phyloP scores from a whole-genome alignment of 352 stramenopile species.

The Phytophthora pluvialis region DNA sequence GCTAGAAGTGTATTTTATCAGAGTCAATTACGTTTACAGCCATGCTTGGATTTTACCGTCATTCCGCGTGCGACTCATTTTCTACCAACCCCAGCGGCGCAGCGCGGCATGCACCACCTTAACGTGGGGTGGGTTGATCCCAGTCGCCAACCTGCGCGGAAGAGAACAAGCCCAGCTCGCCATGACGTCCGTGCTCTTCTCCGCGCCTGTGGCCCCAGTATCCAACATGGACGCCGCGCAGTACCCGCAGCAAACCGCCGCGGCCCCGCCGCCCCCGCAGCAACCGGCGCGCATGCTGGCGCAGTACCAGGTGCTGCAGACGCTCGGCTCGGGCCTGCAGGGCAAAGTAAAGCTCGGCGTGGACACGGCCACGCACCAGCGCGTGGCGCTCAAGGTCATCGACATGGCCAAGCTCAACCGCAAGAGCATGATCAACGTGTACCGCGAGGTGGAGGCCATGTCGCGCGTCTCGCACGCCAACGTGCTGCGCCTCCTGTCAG shows the following conservation, averaged over 20 bases:
- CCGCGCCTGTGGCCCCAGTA: conserved; percentile 35
- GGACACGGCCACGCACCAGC: conserved; percentile 76
- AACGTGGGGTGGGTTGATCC: conserved; percentile 22
- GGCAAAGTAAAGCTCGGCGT: conserved; percentile 91
- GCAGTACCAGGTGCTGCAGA: conserved; percentile 81
- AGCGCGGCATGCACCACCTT: conserved; percentile 1
- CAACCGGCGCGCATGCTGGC: conserved; percentile 64
- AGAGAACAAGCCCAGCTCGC: conserved; percentile 14
- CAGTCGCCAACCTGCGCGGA: conserved; percentile 18
- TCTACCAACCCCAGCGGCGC: conserved; percentile 12
- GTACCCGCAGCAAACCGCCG: conserved; percentile 18
- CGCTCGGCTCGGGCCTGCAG: conserved; percentile 80
- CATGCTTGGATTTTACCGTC: conserved; percentile 12
- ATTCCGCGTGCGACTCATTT: conserved; percentile 7
- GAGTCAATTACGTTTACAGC: not conserved
- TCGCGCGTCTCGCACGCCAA: conserved; percentile 83
- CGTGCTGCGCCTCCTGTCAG: conserved; percentile 80
- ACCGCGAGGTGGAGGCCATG: conserved; percentile 92
- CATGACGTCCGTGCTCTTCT: conserved; percentile 43
- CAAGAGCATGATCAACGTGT: conserved; percentile 85
- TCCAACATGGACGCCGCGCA: conserved; percentile 35
- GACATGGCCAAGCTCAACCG: conserved; percentile 82
- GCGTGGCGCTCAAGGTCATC: conserved; percentile 93
- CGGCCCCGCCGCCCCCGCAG: conserved; percentile 9
- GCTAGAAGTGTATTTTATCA: not conserved